These are phyloP conservation scores for Neocatenulostroma microsporum DNA, from an alignment of 2,329 filamentous ascomycete species.

Conservation along the genomic window DNA sequence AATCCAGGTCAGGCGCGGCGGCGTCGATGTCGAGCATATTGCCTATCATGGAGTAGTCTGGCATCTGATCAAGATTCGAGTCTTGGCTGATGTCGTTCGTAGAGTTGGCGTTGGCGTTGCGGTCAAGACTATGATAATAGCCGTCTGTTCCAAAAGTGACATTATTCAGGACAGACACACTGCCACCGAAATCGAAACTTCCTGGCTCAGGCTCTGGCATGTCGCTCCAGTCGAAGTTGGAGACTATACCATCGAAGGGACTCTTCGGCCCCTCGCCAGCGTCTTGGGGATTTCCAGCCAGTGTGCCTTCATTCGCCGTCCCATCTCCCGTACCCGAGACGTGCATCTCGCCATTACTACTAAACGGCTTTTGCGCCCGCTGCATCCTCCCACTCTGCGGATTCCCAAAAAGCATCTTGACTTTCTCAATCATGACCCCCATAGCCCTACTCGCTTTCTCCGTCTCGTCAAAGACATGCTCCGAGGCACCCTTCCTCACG, in stretches of 20 bases:
- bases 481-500: conserved; percentile 10
- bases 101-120: conserved; percentile 1
- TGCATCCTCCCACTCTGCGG: too few species aligned
- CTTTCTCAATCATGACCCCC: conserved; percentile 26
- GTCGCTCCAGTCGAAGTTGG: conserved; percentile 2
- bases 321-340: too few species aligned
- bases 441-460: conserved; percentile 26
- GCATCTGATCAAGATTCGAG: neutral
- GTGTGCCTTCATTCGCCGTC: too few species aligned
- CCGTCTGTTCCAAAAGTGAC: neutral
- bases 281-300: neutral
- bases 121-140: too few species aligned
- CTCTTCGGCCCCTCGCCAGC: neutral
- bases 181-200: neutral
- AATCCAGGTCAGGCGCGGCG: conserved; percentile 20
- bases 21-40: conserved; percentile 24
- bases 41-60: conserved; percentile 23
- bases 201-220: too few species aligned
- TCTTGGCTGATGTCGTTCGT: neutral
- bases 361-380: neutral
- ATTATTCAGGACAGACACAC: neutral
- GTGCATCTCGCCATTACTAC: neutral
- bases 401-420: conserved; percentile 19
- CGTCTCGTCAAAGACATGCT: conserved; percentile 23
- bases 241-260: conserved; percentile 3